Base-by-base conservation (phyloP, 2,329 filamentous ascomycete species). In the Penicillium sp. region DNA sequence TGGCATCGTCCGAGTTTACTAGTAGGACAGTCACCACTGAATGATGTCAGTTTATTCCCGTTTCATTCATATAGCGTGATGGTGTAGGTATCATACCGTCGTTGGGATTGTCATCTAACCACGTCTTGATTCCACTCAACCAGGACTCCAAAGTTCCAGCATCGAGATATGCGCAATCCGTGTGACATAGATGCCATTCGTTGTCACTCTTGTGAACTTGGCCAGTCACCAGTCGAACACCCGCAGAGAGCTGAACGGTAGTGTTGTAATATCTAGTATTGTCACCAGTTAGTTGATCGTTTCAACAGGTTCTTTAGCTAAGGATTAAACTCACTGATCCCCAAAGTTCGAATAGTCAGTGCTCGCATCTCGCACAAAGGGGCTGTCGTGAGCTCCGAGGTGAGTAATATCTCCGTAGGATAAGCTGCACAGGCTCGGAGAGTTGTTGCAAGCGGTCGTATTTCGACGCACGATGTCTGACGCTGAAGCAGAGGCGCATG, bases 341-440 rank as follows among this genome's bases (percentile, higher is more conserved):
- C 87, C 88, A 2, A 85, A 81, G 2, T 84, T 71, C 24, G 83
- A 84, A 70, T 86, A 83, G 59, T 74, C 76, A 0, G 84, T 87
- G 55, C 79, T 80, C 24, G 75, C 70, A 65, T 90, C 85, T 50
- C 87, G 80, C 45, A 91, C 71, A 68, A 91, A 92, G 11, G 88
- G 79, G 59, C 83, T 85, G 73, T 91, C 82, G 74, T 92, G 89
- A 18, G 87, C 88, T 21, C 89, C 89, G 66, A 93, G 83, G 70
- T 92, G 82, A 3, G 89, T 92, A 64, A 94, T 82, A 63, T 88
- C 84, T 74, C 84, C 86, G 77, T 94, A 94, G 18, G 82, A 75
- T 61, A 83, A 83, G 60, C 75, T 77, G 77, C 90, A 94, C 42
- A 94, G 81, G 45, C 79, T 75, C 0, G 89, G 88, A 0, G 88